Base-by-base conservation (phyloP, 2,329 filamentous ascomycete species). In the Botrytis elliptica region DNA sequence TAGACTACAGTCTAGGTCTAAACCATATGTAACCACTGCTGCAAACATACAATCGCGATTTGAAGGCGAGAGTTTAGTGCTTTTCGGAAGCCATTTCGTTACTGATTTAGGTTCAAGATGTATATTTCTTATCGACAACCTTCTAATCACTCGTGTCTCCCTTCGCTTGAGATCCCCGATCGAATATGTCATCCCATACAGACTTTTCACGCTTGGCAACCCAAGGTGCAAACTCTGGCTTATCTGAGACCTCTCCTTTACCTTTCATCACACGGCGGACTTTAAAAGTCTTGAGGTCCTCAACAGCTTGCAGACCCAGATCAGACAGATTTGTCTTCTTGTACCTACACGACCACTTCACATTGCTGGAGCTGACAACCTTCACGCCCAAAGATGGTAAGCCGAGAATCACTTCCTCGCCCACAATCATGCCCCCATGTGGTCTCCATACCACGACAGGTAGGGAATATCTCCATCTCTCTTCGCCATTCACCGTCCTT, bases 401-500 rank as follows among this genome's bases (percentile, higher is more conserved):
- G 14, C 69, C 69, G n/a, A 71, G 33, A 22, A 71, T 40, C 22
- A 25, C 33, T 18, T 71, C 69, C 44, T 71, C 44, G 4, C 36
- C 42, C 18, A 52, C 10, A 20, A 69, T 52, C 14, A n/a, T 16
- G 20, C 66, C 66, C 14, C 57, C 59, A 14, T 40, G 44, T 40
- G 69, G 69, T 33, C 42, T 71, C 69, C 69, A 71, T 1, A 71
- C 69, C 33, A 71, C 69, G 38, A 52, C 20, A 40, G 69, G 69
- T 18, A 71, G 25, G 33, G 22, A 63, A n/a, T 49, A 63, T 29
- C 59, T 52, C 69, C 69, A 71, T 25, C 59, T 49, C 8, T 42
- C 36, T 40, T 66, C 69, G 10, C 59, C 59, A 10, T 40, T 20
- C 12, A 65, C 33, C 4, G 69, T 40, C 25, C 25, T 71, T 9